Evolutionary conservation across 257 asterid genomes (phyloP).

Genomic region (Asclepias syriaca): DNA sequence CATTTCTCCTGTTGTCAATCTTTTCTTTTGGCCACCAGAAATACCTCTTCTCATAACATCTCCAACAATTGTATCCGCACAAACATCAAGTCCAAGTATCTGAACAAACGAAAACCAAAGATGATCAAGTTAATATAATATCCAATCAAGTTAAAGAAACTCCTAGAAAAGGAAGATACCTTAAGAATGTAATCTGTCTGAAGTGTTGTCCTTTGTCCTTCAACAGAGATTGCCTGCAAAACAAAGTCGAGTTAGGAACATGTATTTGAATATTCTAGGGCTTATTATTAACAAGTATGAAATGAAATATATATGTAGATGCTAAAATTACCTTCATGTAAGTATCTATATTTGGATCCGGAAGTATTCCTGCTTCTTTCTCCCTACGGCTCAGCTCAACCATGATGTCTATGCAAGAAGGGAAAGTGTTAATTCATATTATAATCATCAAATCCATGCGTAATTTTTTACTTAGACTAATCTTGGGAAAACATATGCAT

Average conservation of each 20-base stretch:
- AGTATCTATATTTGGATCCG: conserved; percentile 76
- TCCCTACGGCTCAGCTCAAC: conserved; percentile 71
- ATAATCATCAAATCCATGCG: not conserved
- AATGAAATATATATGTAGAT: not conserved
- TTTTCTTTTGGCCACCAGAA: conserved; percentile 55
- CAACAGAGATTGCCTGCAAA: conserved; percentile 42
- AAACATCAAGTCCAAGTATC: conserved; percentile 49
- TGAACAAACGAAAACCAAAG: not conserved
- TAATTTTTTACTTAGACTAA: not conserved
- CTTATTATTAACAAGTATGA: not conserved
- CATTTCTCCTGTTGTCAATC: conserved; percentile 55
- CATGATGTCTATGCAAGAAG: conserved; percentile 46
- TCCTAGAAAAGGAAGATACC: conserved; percentile 21
- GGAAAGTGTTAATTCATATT: not conserved
- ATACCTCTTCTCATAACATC: conserved; percentile 51
- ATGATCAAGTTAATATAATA: not conserved
- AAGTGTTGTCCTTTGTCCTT: conserved; percentile 44
- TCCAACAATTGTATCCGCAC: conserved; percentile 41
- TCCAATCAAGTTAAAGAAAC: not conserved
- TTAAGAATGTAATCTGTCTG: conserved; percentile 53
- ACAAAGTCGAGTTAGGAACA: conserved; percentile 3
- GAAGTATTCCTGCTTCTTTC: conserved; percentile 65
- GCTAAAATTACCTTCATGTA: conserved; percentile 71
- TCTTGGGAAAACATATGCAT: too few relatives aligned
- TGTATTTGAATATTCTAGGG: not conserved